Evolutionary conservation across 1,139 yeast species (phyloP).

Genomic region (Entelexis paramagnoliae): DNA sequence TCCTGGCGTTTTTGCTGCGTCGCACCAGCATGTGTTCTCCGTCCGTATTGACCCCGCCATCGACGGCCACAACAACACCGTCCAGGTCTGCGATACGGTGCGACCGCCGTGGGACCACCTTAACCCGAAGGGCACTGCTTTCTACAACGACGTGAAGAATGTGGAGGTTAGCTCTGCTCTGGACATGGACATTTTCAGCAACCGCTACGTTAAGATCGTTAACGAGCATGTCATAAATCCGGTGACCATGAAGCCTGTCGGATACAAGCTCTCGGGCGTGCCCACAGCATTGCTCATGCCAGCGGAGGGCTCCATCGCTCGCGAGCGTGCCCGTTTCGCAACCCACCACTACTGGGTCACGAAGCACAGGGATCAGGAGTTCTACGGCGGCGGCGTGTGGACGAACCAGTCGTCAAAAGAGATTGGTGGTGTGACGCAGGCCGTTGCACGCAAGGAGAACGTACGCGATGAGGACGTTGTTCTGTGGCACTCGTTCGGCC

Average conservation of each 20-base stretch:
- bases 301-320: constrained; percentile 51
- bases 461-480: constrained; percentile 76
- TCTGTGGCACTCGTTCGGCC: constrained; percentile 79
- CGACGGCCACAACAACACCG: constrained; percentile 71
- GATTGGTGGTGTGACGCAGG: constrained; percentile 56
- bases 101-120: constrained; percentile 46
- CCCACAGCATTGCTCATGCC: constrained; percentile 68
- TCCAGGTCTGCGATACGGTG: constrained; percentile 61
- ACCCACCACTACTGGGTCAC: constrained; percentile 72
- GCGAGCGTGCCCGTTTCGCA: constrained; percentile 59
- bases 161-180: constrained; percentile 65
- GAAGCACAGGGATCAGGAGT: constrained; percentile 55
- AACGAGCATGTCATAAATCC: constrained; percentile 74
- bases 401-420: constrained; percentile 63
- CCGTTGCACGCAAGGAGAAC: constrained; percentile 49
- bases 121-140: constrained; percentile 71
- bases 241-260: constrained; percentile 66
- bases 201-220: constrained; percentile 62
- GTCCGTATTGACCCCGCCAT: constrained; percentile 81
- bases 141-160: constrained; percentile 50
- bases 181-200: constrained; percentile 67
- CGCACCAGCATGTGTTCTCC: constrained; percentile 78
- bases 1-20: constrained; percentile 79
- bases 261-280: constrained; percentile 68
- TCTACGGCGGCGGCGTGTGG: constrained; percentile 70